Evolutionary conservation across 1,284 basidiomycete species (phyloP).

Genomic region (Cutaneotrichosporon daszewskae): DNA sequence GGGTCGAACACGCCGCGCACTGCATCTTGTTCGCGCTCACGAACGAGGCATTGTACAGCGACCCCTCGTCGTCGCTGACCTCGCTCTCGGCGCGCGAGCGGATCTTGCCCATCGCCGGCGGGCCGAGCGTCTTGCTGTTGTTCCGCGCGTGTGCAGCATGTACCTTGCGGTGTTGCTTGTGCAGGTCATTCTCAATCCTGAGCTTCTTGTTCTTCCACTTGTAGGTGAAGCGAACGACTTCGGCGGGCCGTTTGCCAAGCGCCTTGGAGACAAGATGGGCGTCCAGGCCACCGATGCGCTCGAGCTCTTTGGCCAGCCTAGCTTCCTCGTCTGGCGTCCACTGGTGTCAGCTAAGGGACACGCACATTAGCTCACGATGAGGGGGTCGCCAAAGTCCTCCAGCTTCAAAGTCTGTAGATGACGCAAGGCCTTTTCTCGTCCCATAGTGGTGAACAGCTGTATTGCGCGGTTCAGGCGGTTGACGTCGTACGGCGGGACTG

Average conservation of each 20-base stretch:
- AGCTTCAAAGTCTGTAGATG: slow-evolving; percentile 24
- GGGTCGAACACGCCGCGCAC: slow-evolving; percentile 72
- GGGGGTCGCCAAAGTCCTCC: slow-evolving; percentile 29
- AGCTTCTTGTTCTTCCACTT: slow-evolving; percentile 47
- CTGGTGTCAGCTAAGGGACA: slow-evolving; percentile 20
- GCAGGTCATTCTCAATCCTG: slow-evolving; percentile 41
- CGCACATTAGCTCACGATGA: slow-evolving; percentile 20
- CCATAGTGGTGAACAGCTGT: slow-evolving; percentile 24
- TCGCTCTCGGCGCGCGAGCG: slow-evolving; percentile 33
- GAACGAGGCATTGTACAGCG: slow-evolving; percentile 26
- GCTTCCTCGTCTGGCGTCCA: slow-evolving; percentile 20
- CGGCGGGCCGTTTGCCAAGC: slow-evolving; percentile 35
- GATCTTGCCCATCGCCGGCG: slow-evolving; percentile 37
- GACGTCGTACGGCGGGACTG: slow-evolving; percentile 36
- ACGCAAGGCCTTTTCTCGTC: slow-evolving; percentile 25
- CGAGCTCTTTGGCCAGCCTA: slow-evolving; percentile 37
- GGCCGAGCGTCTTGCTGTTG: slow-evolving; percentile 37
- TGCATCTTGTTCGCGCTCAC: slow-evolving; percentile 22
- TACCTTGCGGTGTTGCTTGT: slow-evolving; percentile 38
- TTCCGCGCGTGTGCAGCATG: slow-evolving; percentile 34
- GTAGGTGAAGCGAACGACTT: slow-evolving; percentile 45
- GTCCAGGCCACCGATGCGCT: slow-evolving; percentile 43
- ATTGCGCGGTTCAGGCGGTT: slow-evolving; percentile 32
- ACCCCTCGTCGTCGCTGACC: slow-evolving; percentile 54
- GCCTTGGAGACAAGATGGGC: slow-evolving; percentile 36